phyloP scores from a whole-genome alignment of 176 grass and related monocot genomes.

The Carex pumila region DNA sequence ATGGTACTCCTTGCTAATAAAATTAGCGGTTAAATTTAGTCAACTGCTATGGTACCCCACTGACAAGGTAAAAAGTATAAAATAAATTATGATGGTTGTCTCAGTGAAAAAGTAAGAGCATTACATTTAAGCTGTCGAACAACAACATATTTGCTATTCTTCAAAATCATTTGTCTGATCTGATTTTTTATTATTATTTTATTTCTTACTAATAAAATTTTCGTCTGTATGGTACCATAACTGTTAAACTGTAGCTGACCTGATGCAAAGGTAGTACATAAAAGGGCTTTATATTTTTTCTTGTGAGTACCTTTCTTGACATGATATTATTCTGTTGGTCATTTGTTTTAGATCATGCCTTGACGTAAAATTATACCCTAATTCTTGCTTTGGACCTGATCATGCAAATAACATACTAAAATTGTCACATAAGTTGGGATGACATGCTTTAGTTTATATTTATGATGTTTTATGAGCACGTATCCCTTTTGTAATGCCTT shows the following conservation, averaged over 20 bases:
- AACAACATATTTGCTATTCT: constrained; percentile 42
- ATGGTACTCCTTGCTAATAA: not conserved
- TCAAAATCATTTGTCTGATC: no score
- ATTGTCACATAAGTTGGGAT: not conserved
- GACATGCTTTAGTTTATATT: not conserved
- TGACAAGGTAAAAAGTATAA: not conserved
- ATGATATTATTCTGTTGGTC: no score
- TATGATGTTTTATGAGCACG: not conserved
- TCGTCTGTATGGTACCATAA: not conserved
- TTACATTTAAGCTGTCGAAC: constrained; percentile 82
- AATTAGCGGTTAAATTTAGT: not conserved
- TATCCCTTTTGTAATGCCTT: not conserved
- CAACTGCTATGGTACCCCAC: not conserved
- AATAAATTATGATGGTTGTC: not conserved
- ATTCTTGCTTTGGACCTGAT: not conserved
- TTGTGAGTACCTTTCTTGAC: no score
- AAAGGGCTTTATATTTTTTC: no score
- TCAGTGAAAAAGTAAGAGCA: constrained; percentile 12
- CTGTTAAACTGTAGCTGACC: not conserved
- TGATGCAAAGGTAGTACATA: not conserved
- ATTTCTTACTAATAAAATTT: no score
- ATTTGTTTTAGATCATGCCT: no score
- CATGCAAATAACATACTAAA: not conserved
- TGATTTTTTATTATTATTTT: no score
- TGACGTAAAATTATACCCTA: not conserved